Conservation (phyloP, 1,284 basidiomycete species). For the Boletellus sp. region DNA sequence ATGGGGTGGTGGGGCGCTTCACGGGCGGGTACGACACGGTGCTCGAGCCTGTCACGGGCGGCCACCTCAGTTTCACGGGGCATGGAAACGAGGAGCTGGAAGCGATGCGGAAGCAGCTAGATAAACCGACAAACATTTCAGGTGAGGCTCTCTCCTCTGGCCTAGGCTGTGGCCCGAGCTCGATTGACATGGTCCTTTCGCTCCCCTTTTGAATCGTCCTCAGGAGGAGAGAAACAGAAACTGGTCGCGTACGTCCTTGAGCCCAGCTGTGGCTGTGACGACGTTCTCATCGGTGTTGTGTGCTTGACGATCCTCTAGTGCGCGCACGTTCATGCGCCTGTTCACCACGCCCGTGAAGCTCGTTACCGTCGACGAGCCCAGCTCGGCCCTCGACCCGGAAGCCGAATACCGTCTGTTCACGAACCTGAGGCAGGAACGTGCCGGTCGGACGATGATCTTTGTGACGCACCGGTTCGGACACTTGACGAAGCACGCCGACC, state of each 20-base stretch:
- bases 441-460: conserved; percentile 64
- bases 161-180: no score
- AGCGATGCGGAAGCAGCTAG: conserved; percentile 31
- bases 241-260: conserved; percentile 37
- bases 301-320: conserved; percentile 17
- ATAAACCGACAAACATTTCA: conserved; percentile 37
- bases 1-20: conserved; percentile 28
- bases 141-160: no score
- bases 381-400: conserved; percentile 50
- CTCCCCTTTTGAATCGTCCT: neutral
- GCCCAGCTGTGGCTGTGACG: neutral
- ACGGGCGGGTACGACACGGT: conserved; percentile 20
- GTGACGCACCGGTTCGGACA: conserved; percentile 69
- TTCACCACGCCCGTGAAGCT: conserved; percentile 41
- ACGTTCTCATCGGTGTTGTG: neutral
- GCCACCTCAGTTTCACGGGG: conserved; percentile 29
- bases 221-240: conserved; percentile 42
- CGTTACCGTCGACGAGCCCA: conserved; percentile 51
- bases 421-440: conserved; percentile 44
- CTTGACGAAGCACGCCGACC: conserved; percentile 58
- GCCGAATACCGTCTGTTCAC: conserved; percentile 50
- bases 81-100: conserved; percentile 35
- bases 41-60: conserved; percentile 32
- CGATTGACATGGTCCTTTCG: neutral
- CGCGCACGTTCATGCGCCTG: conserved; percentile 44